A percentile compares a stretch with the other conserved stretches of the same genome.
These are phyloP conservation scores for Aspergillus spinulosporus DNA, from an alignment of 2,329 filamentous ascomycete genomes.

Conservation along the genomic window DNA sequence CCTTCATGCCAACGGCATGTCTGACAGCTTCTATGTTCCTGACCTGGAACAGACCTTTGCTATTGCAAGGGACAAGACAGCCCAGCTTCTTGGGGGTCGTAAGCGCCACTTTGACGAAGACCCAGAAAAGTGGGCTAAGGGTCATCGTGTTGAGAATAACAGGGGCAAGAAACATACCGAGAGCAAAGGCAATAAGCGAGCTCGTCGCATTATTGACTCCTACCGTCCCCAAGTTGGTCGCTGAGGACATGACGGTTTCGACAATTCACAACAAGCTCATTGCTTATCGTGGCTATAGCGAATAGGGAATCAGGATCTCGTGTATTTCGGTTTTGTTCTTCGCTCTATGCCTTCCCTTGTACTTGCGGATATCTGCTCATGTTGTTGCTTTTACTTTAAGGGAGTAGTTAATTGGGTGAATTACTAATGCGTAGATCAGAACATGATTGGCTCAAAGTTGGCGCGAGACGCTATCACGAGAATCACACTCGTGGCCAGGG, in stretches of 20 bases:
- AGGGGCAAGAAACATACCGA: conserved; percentile 8
- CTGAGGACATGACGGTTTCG: background rate
- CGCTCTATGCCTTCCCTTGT: background rate
- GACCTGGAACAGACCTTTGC: conserved; percentile 37
- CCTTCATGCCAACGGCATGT: conserved; percentile 27
- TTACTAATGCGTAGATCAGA: background rate
- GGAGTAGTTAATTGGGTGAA: background rate
- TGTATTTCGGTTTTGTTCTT: background rate
- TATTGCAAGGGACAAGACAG: conserved; percentile 37
- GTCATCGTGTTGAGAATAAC: background rate
- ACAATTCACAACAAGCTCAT: background rate
- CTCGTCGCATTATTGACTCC: conserved; percentile 25
- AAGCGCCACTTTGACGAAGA: conserved; percentile 41
- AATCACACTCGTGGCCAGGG: conserved; percentile 1
- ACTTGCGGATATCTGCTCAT: background rate
- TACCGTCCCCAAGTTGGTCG: conserved; percentile 23
- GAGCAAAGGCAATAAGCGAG: conserved; percentile 9
- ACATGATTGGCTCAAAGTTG: conserved; percentile 9
- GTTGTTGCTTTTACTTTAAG: background rate
- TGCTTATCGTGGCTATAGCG: background rate
- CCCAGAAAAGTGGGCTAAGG: background rate
- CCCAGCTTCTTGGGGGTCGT: conserved; percentile 38
- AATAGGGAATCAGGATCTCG: background rate
- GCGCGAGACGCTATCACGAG: background rate
- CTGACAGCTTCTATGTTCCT: conserved; percentile 30